Percentiles rank a stretch among this genome's conserved stretches.
Evolutionary conservation across 176 grass and related monocot species (phyloP).

Genomic region (Triticum monococcum): DNA sequence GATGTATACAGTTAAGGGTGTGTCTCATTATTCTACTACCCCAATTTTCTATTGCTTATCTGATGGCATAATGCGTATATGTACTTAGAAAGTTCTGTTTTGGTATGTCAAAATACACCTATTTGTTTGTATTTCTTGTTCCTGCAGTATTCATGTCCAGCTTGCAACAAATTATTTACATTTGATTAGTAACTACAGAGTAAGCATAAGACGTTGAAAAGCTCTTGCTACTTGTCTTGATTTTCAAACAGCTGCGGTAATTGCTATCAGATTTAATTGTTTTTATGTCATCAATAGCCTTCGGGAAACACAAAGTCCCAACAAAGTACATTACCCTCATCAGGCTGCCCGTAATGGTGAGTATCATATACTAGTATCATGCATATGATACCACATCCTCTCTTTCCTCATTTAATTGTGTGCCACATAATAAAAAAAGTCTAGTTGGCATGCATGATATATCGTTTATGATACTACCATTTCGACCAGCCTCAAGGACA

Average conservation of each 20-base stretch:
- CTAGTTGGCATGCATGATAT: too few relatives aligned
- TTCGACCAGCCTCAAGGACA: too few relatives aligned
- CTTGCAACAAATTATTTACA: background rate
- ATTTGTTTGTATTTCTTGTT: slow-evolving; percentile 4
- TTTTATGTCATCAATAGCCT: background rate
- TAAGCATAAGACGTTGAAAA: background rate
- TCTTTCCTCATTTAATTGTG: too few relatives aligned
- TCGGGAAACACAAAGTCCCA: too few relatives aligned
- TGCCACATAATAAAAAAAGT: too few relatives aligned
- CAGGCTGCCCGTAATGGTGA: too few relatives aligned
- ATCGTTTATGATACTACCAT: too few relatives aligned
- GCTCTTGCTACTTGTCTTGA: background rate
- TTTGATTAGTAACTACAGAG: background rate
- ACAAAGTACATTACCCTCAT: too few relatives aligned
- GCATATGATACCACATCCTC: too few relatives aligned
- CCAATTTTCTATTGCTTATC: background rate
- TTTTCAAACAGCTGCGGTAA: background rate
- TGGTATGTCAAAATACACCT: background rate
- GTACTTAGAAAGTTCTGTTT: background rate
- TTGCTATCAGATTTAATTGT: background rate
- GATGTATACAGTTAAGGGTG: background rate
- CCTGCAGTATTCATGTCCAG: background rate
- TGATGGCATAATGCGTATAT: background rate
- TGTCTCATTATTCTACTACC: background rate
- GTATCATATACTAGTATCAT: too few relatives aligned